These are phyloP conservation scores for Ceratocystis huliohia DNA, from an alignment of 2,329 filamentous ascomycete genomes.

Conservation along the genomic window DNA sequence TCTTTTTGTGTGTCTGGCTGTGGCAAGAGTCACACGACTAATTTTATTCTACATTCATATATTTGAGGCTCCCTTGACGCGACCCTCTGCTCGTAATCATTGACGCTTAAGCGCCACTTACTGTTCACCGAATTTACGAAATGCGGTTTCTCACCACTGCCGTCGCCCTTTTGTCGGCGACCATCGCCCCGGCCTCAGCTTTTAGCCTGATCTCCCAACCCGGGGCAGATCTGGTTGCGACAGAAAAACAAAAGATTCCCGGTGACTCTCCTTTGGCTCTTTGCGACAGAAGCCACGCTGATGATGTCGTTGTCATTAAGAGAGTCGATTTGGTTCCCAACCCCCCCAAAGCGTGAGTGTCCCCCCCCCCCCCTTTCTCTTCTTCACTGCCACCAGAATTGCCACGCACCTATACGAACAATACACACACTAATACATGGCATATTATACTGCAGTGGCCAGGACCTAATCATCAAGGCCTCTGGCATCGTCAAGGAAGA, in stretches of 20 bases:
- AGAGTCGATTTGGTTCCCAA: constrained; percentile 74
- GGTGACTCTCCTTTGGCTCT: constrained; percentile 76
- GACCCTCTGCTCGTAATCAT: not conserved
- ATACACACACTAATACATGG: not conserved
- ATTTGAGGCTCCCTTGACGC: not conserved
- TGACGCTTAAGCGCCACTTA: not conserved
- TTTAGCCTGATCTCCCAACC: constrained; percentile 32
- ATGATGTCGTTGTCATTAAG: constrained; percentile 63
- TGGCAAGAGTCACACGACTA: not conserved
- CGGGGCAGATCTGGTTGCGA: constrained; percentile 2
- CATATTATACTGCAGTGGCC: constrained; percentile 44
- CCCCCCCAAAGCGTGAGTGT: constrained; percentile 68
- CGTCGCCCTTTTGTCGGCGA: constrained; percentile 35
- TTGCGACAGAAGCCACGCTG: constrained; percentile 52
- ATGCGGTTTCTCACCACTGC: constrained; percentile 28
- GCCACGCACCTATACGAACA: not conserved
- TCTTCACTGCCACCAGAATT: not conserved
- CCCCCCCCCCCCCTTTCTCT: constrained; percentile 20
- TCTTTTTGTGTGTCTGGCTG: not conserved
- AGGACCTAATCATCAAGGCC: constrained; percentile 65
- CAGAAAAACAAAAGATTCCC: constrained; percentile 51
- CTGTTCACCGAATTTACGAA: not conserved
- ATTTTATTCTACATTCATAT: not conserved
- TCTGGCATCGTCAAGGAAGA: constrained; percentile 58
- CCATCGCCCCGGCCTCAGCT: constrained; percentile 35